A percentile compares a stretch with the other conserved stretches of the same genome.
These are phyloP conservation scores for Bolboschoenus planiculmis DNA, from an alignment of 176 grass and related monocot genomes.

Conservation along the genomic window DNA sequence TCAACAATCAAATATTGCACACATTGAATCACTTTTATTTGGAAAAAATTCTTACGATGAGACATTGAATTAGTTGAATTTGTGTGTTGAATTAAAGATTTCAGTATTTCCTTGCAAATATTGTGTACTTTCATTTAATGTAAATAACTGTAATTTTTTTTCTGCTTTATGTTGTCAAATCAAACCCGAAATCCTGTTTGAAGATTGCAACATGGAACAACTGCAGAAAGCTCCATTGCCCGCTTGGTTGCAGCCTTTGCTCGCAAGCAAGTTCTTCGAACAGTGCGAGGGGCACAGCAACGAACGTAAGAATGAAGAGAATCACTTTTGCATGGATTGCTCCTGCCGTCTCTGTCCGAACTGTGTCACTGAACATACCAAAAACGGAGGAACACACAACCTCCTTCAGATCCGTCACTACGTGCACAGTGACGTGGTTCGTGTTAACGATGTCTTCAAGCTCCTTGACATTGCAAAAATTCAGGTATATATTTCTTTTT, in stretches of 20 bases:
- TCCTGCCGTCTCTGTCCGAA: neutral
- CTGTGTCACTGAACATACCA: neutral
- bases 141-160: neutral
- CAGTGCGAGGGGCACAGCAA: neutral
- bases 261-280: constrained; percentile 10
- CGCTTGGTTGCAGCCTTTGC: constrained; percentile 7
- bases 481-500: constrained; percentile 16
- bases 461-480: constrained; percentile 9
- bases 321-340: constrained; percentile 15
- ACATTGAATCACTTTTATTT: neutral
- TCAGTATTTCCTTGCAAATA: neutral
- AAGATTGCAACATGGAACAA: neutral
- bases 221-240: neutral
- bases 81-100: neutral
- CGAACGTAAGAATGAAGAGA: neutral
- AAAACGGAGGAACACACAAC: neutral
- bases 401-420: constrained; percentile 25
- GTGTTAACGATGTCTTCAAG: neutral
- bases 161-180: neutral
- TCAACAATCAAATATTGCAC: neutral
- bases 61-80: neutral
- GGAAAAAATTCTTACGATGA: neutral
- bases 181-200: neutral
- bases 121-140: neutral
- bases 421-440: constrained; percentile 5